Percentiles rank a stretch among this genome's conserved stretches.
These are phyloP conservation scores for Penicillium macrosclerotiorum DNA, from an alignment of 495 filamentous ascomycete genomes.

Conservation along the genomic window DNA sequence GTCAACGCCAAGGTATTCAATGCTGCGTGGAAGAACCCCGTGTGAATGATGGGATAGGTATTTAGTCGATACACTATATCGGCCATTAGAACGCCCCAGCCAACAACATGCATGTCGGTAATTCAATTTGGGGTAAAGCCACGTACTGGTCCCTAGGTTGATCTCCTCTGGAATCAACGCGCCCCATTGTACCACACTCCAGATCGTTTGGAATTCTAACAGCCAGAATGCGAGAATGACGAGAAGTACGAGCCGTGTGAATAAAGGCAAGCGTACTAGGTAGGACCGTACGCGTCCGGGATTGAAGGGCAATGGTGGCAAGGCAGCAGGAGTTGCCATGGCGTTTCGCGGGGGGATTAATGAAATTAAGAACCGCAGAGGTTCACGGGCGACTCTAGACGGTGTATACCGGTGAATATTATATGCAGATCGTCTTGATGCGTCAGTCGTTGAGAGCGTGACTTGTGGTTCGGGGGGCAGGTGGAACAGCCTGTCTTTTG, in stretches of 20 bases:
- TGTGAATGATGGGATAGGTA: conserved; percentile 87
- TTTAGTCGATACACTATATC: conserved; percentile 89
- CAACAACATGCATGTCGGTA: too few species aligned
- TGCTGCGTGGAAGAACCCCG: conserved; percentile 72
- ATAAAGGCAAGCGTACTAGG: conserved; percentile 79
- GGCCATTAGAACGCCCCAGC: too few species aligned
- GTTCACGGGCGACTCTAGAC: neutral
- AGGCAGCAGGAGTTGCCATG: conserved; percentile 41
- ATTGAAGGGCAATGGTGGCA: conserved; percentile 49
- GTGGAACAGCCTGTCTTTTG: conserved; percentile 6
- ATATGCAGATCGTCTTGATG: too few species aligned
- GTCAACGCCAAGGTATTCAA: conserved; percentile 77
- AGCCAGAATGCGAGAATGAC: conserved; percentile 68
- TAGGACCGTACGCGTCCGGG: conserved; percentile 61
- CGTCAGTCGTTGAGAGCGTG: neutral
- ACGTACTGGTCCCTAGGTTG: conserved; percentile 71
- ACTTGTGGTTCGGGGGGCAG: neutral
- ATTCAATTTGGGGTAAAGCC: too few species aligned
- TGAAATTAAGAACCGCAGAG: neutral
- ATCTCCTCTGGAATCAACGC: conserved; percentile 75
- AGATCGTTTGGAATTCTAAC: conserved; percentile 60
- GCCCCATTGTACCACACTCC: conserved; percentile 71
- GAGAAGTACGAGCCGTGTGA: conserved; percentile 74
- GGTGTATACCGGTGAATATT: too few species aligned
- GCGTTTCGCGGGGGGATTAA: conserved; percentile 4